A percentile compares a stretch with the other conserved stretches of the same genome.
phyloP scores from a whole-genome alignment of 495 filamentous ascomycete species.

The Talaromyces trachyspermus region DNA sequence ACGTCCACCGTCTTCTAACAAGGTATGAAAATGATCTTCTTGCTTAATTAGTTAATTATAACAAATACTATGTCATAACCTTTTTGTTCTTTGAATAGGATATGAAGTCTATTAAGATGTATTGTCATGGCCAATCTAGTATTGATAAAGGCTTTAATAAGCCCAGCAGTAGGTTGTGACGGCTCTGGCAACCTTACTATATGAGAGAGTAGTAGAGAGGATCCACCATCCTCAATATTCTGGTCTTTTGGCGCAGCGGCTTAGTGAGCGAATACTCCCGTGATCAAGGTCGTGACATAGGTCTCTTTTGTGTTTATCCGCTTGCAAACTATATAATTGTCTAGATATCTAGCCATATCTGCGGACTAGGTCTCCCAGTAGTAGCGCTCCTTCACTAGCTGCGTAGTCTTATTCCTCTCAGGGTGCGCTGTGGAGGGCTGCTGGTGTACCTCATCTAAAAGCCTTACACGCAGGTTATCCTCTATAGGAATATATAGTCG shows the following conservation, averaged over 20 bases:
- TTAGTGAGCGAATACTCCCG: too few relatives aligned
- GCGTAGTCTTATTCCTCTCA: slow-evolving; percentile 1
- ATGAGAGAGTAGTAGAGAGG: too few relatives aligned
- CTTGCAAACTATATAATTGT: neutral
- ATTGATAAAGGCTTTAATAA: slow-evolving; percentile 15
- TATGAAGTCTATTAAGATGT: slow-evolving; percentile 18
- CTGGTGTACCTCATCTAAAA: slow-evolving; percentile 10
- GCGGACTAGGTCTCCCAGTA: neutral
- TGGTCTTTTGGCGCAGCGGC: too few relatives aligned
- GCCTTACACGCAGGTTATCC: neutral
- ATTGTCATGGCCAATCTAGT: slow-evolving; percentile 13
- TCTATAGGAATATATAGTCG: neutral
- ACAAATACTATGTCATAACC: slow-evolving; percentile 8
- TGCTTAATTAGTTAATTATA: slow-evolving; percentile 10
- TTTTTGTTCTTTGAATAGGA: neutral
- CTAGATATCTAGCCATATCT: neutral
- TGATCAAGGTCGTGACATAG: too few relatives aligned
- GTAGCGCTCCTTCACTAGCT: neutral
- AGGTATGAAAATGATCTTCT: slow-evolving; percentile 9
- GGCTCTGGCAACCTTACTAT: too few relatives aligned
- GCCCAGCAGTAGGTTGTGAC: slow-evolving; percentile 11
- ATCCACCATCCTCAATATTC: too few relatives aligned
- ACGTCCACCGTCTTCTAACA: slow-evolving; percentile 9
- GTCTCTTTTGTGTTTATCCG: neutral
- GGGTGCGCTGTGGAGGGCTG: slow-evolving; percentile 5